phyloP scores from a whole-genome alignment of 768 basidiomycete species.

The Russula griseocarnosa region DNA sequence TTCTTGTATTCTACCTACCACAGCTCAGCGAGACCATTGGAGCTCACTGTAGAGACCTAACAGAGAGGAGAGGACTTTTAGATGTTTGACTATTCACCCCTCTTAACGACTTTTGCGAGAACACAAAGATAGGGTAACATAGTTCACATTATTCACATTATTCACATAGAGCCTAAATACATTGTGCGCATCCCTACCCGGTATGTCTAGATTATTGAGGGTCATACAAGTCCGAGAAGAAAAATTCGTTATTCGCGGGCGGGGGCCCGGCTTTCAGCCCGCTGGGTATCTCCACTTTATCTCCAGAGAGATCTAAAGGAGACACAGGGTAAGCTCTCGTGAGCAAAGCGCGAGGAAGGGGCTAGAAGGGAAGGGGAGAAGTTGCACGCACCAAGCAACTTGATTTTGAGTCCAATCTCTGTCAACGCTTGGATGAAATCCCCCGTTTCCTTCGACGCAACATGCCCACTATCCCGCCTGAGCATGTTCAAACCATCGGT shows the following conservation, averaged over 20 bases:
- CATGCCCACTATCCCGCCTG: conserved; percentile 74
- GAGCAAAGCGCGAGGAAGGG: neutral
- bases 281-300: conserved; percentile 84
- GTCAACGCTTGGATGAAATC: conserved; percentile 83
- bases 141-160: neutral
- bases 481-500: conserved; percentile 90
- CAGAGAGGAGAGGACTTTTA: conserved; percentile 7
- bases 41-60: conserved; percentile 4
- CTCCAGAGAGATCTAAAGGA: conserved; percentile 72
- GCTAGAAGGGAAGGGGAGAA: too few species aligned
- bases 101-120: neutral
- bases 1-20: conserved; percentile 17
- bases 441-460: conserved; percentile 79
- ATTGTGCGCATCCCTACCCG: neutral
- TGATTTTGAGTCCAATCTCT: conserved; percentile 89
- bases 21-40: neutral
- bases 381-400: conserved; percentile 65
- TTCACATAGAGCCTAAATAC: conserved; percentile 5
- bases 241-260: conserved; percentile 77
- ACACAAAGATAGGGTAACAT: neutral
- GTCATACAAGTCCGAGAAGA: conserved; percentile 62
- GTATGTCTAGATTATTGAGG: conserved; percentile 22
- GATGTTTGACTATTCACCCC: neutral
- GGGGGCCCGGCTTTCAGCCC: conserved; percentile 73
- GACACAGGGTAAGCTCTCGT: neutral